Percentiles rank a stretch among this genome's conserved stretches.
These are phyloP conservation scores for Beta lomatogona DNA, from an alignment of 179 eudicot species.

Conservation along the genomic window DNA sequence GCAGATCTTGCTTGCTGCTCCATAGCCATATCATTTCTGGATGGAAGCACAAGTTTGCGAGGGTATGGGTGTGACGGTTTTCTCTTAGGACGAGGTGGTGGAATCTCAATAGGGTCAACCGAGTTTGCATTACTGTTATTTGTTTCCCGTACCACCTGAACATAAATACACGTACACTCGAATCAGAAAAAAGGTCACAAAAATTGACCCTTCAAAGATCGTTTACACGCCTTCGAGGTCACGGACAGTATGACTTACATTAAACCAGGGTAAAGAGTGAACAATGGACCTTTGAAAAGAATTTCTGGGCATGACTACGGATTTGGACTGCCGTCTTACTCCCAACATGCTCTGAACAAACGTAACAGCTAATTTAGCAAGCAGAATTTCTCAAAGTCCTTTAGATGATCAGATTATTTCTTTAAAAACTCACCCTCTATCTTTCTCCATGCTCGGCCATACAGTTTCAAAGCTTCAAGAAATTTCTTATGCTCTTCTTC, in stretches of 20 bases:
- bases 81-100: conserved; percentile 58
- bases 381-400: neutral
- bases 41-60: conserved; percentile 38
- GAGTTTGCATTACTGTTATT: conserved; percentile 26
- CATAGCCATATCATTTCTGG: conserved; percentile 28
- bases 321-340: conserved; percentile 96
- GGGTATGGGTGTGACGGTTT: conserved; percentile 56
- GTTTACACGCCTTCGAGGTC: conserved; percentile 43
- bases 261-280: conserved; percentile 36
- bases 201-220: conserved; percentile 28
- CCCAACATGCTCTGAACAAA: conserved; percentile 77
- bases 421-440: conserved; percentile 63
- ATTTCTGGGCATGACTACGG: conserved; percentile 96
- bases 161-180: neutral
- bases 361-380: conserved; percentile 11
- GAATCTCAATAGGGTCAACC: conserved; percentile 39
- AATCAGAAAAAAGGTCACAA: conserved; percentile 13
- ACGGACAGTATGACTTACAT: conserved; percentile 45
- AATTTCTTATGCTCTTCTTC: conserved; percentile 93
- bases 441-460: conserved; percentile 90
- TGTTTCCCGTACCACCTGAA: conserved; percentile 48
- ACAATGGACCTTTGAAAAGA: conserved; percentile 85
- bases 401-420: neutral
- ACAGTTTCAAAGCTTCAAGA: conserved; percentile 78
- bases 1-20: conserved; percentile 32